These are phyloP conservation scores for Peniophora sp. DNA, from an alignment of 1,284 basidiomycete genomes.

Conservation along the genomic window DNA sequence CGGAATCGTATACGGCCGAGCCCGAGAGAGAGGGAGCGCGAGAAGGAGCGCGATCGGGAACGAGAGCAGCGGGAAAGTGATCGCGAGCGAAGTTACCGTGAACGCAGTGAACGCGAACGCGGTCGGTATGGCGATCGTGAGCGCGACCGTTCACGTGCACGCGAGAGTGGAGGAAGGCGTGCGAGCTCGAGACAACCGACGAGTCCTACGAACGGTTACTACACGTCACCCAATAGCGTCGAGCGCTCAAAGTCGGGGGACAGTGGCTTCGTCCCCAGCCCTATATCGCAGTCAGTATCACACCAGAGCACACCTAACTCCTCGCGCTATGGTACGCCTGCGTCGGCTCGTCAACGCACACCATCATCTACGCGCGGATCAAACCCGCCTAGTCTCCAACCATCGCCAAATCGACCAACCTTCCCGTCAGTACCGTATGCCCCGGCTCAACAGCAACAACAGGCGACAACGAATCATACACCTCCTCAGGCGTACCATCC, in stretches of 20 bases:
- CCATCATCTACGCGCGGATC: conserved; percentile 2
- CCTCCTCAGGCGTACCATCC: neutral
- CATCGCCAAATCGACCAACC: conserved; percentile 1
- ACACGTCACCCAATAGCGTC: neutral
- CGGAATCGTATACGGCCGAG: neutral
- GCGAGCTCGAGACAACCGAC: neutral
- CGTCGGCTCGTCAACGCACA: neutral
- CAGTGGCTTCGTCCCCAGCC: neutral
- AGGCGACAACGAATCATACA: neutral
- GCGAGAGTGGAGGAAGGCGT: too few species aligned
- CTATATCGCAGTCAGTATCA: neutral
- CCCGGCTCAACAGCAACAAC: neutral
- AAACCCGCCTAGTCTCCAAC: conserved; percentile 1
- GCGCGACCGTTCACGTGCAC: neutral
- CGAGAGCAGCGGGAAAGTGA: neutral
- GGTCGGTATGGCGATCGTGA: neutral
- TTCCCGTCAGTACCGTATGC: neutral
- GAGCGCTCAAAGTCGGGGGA: neutral
- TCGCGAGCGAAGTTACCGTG: neutral
- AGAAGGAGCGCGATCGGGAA: neutral
- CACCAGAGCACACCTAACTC: neutral
- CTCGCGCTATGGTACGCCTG: conserved; percentile 3
- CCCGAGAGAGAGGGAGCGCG: neutral
- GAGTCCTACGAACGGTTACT: neutral
- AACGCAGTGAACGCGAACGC: neutral